Conservation (phyloP, 2,329 filamentous ascomycete species). For the Aspergillus felis region DNA sequence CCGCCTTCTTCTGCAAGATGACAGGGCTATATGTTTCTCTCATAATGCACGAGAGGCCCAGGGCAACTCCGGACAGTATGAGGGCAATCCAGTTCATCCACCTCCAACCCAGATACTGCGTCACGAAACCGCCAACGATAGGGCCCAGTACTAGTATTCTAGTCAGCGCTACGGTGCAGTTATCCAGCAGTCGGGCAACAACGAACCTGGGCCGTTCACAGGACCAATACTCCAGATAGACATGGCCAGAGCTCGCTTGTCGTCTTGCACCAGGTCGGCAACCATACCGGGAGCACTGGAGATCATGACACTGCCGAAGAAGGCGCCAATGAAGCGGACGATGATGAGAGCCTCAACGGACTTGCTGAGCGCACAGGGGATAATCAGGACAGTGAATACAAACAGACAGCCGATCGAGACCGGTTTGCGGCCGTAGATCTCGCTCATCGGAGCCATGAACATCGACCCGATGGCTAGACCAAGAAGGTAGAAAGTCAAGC, state of each 20-base stretch:
- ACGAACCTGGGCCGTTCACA: conserved; percentile 64
- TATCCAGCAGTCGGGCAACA: background rate
- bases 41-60: conserved; percentile 56
- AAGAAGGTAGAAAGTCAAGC: conserved; percentile 73
- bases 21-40: conserved; percentile 74
- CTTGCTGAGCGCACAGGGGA: conserved; percentile 67
- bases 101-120: conserved; percentile 68
- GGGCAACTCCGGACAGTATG: conserved; percentile 64
- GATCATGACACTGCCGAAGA: conserved; percentile 76
- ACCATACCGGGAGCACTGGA: conserved; percentile 79
- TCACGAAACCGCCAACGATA: conserved; percentile 77
- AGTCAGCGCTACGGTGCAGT: conserved; percentile 1
- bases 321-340: conserved; percentile 67
- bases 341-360: conserved; percentile 67
- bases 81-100: conserved; percentile 82
- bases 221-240: conserved; percentile 80
- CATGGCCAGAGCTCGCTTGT: conserved; percentile 77
- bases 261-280: conserved; percentile 75
- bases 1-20: conserved; percentile 64
- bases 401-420: conserved; percentile 66
- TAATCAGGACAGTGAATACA: conserved; percentile 63
- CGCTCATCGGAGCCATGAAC: conserved; percentile 65
- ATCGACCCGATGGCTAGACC: conserved; percentile 70
- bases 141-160: conserved; percentile 51
- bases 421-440: conserved; percentile 44